Base-by-base conservation (phyloP, 495 filamentous ascomycete species). In the Tuber calosporum region DNA sequence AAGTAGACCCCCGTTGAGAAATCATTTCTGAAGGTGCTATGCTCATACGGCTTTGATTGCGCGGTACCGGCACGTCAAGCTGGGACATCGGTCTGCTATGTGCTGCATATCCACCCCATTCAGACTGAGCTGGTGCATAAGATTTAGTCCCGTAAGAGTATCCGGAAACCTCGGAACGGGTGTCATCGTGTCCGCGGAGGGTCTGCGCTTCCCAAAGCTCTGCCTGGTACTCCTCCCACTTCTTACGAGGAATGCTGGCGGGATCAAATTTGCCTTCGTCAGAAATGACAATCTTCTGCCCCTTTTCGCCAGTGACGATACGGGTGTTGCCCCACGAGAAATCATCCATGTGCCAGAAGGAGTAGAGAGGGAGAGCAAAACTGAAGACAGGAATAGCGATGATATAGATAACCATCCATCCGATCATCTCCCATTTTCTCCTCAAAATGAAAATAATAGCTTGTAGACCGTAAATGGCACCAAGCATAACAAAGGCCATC, bases 291-390 rank as follows among this genome's bases (percentile, higher is more conserved):
- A 98, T 84, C 85, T 97, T 94, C 80, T 90, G 88, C 70, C 95
- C 95, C 80, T 90, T 91, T 83, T 98, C 95, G 82, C 95, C 95
- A n/a, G 92, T 96, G 75, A 99, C 93, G 62, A 99, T 87, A 87
- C 93, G 93, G 41, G 93, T 97, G 82, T 96, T 97, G 83, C 93
- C 93, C 93, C 93, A 97, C 77, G 89, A 90, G 88, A 99, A 99
- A 85, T 99, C 95, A 82, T 99, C 95, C 95, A 97, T 97, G 83
- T 98, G 87, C 95, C 95, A 99, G 88, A 99, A 99, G 66, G 94
- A 87, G 83, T 98, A 99, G 8, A 99, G 86, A 1, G 95, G 95
- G 11, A 99, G 86, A 69, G 88, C 93, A 75, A 96, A 91, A 40
- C 92, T 89, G 87, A 96, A 98, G 76, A 99, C 88, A 19, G 95